Evolutionary conservation across 1,139 yeast genomes (phyloP).

Genomic region (Arxiozyma slooffiae): DNA sequence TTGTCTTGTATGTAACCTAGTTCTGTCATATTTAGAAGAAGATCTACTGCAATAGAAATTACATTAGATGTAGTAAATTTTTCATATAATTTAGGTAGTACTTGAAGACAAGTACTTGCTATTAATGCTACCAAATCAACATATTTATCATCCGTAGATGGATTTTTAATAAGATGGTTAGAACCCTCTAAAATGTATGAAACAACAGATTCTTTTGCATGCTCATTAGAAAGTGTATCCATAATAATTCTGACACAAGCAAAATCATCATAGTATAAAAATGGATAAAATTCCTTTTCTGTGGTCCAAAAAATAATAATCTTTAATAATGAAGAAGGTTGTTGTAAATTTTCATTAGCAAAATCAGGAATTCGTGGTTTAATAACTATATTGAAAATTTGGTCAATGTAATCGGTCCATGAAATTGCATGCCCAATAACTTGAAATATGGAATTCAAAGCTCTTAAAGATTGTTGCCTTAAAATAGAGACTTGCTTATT

Average conservation of each 20-base stretch:
- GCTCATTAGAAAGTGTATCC: slow-evolving; percentile 42
- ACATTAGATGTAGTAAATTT: slow-evolving; percentile 40
- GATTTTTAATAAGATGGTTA: slow-evolving; percentile 36
- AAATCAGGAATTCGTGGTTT: slow-evolving; percentile 57
- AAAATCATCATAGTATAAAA: slow-evolving; percentile 48
- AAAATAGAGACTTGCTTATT: slow-evolving; percentile 44
- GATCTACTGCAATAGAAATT: slow-evolving; percentile 43
- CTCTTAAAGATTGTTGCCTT: slow-evolving; percentile 53
- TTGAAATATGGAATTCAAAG: slow-evolving; percentile 44
- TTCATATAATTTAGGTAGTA: slow-evolving; percentile 43
- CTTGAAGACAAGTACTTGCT: slow-evolving; percentile 45
- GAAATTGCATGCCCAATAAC: slow-evolving; percentile 38
- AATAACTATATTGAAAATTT: slow-evolving; percentile 48
- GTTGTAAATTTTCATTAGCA: slow-evolving; percentile 70
- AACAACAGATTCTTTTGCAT: slow-evolving; percentile 62
- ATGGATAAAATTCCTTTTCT: slow-evolving; percentile 39
- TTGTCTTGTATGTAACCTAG: slow-evolving; percentile 52
- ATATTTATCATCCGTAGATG: slow-evolving; percentile 38
- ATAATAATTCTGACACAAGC: slow-evolving; percentile 50
- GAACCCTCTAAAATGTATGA: slow-evolving; percentile 49
- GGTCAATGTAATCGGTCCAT: slow-evolving; percentile 49
- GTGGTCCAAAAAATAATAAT: slow-evolving; percentile 59
- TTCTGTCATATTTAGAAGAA: slow-evolving; percentile 48
- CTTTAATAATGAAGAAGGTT: slow-evolving; percentile 66
- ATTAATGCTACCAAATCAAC: slow-evolving; percentile 44